Base-by-base conservation (phyloP, 1,284 basidiomycete genomes). In the Blastosporella zonata region DNA sequence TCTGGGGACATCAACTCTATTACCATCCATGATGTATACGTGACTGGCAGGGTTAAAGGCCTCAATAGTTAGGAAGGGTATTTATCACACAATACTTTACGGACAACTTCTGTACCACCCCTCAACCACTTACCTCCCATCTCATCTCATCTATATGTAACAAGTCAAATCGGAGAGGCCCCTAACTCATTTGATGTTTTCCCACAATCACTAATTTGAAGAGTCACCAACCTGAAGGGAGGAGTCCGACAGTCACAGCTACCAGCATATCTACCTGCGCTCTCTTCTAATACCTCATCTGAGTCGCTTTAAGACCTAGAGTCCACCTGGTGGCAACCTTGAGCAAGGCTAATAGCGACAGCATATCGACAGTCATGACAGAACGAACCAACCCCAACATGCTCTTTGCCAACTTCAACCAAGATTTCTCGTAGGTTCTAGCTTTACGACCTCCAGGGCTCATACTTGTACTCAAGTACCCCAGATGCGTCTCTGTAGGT, bases 401-500 rank as follows among this genome's bases (percentile, higher is more conserved):
- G 83, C 71, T 90, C 38, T 91, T 90, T 59, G 89, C 88, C 23
- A 90, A 90, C 68, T 91, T 92, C 72, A 92, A 92, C 66, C 89
- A 92, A 61, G 89, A 92, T 64, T 91, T 89, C 63, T 88, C 87
- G 84, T 90, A 66, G 50, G 83, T 71, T 18, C 31, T 40, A 33
- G 27, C 9, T 27, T 15, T 17, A 31, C 20, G 29, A 3, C 39
- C 34, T 12, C 21, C 15, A 25, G 28, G 7, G 29, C 15, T 6
- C 23, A 18, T 27, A 12, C 33, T 28, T 13, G n/a, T 15, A n/a
- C 48, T 52, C 10, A 34, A 20, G 13, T 33, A 20, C 41, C 20
- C 38, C 46, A 91, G 88, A 59, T 97, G 95, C 66, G 82, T 97
- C 53, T 93, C 93, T 1, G 90, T 98, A 7, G 97, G 97, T 0